These are phyloP conservation scores for Leccinum fuscescens DNA, from an alignment of 1,284 basidiomycete genomes.

Conservation along the genomic window DNA sequence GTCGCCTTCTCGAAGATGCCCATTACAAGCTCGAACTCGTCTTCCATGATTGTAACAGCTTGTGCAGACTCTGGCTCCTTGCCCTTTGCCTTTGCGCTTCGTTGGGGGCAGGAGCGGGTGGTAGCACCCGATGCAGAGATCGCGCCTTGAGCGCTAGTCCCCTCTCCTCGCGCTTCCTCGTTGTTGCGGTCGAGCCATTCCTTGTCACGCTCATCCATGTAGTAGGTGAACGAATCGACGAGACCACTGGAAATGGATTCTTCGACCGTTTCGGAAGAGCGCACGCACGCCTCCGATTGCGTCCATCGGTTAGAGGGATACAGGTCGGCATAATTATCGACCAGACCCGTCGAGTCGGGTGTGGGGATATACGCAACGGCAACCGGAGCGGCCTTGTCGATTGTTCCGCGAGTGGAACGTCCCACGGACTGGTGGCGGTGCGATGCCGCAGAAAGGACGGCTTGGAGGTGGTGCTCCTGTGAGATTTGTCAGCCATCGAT, in stretches of 20 bases:
- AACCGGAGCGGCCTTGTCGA: constrained; percentile 42
- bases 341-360: constrained; percentile 83
- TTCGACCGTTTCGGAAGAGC: constrained; percentile 87
- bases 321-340: constrained; percentile 71
- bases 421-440: constrained; percentile 50
- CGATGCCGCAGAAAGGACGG: constrained; percentile 73
- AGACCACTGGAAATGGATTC: constrained; percentile 63
- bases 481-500: constrained; percentile 62
- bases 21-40: constrained; percentile 95
- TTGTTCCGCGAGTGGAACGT: constrained; percentile 42
- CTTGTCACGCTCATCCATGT: constrained; percentile 95
- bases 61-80: constrained; percentile 69
- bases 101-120: constrained; percentile 51
- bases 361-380: constrained; percentile 85
- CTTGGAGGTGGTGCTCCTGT: constrained; percentile 92
- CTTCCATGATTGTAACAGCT: constrained; percentile 73
- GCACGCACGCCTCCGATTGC: constrained; percentile 80
- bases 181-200: constrained; percentile 95
- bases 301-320: constrained; percentile 72
- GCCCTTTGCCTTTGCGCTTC: constrained; percentile 74
- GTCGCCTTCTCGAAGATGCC: constrained; percentile 91
- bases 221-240: constrained; percentile 76
- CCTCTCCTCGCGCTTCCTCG: constrained; percentile 82
- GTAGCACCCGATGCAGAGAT: constrained; percentile 48
- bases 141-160: constrained; percentile 74